A percentile compares a stretch with the other conserved stretches of the same genome.
Evolutionary conservation across 352 stramenopile species (phyloP).

Genomic region (Phytophthora lateralis): DNA sequence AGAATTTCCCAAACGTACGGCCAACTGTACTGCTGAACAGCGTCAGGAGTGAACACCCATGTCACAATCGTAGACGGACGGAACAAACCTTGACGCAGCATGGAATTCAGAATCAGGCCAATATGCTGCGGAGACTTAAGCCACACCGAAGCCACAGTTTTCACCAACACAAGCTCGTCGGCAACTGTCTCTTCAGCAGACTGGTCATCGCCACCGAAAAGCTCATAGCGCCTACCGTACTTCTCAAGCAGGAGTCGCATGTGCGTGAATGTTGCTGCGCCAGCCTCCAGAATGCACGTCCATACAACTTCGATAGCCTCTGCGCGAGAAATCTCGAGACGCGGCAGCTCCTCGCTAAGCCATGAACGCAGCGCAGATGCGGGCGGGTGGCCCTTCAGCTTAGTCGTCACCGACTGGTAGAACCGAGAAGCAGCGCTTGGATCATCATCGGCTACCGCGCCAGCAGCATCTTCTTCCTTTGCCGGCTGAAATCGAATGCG

Average conservation of each 20-base stretch:
- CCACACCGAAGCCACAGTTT: conserved; percentile 75
- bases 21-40: conserved; percentile 89
- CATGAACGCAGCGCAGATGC: conserved; percentile 55
- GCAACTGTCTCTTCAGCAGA: conserved; percentile 25
- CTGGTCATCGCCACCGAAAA: conserved; percentile 51
- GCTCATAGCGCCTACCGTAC: conserved; percentile 59
- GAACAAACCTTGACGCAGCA: conserved; percentile 75
- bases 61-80: conserved; percentile 70
- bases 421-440: conserved; percentile 40
- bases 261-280: conserved; percentile 83
- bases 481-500: conserved; percentile 61
- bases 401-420: conserved; percentile 62
- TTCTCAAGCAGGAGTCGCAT: conserved; percentile 82
- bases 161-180: conserved; percentile 66
- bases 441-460: conserved; percentile 4
- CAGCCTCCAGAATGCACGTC: conserved; percentile 77
- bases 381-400: conserved; percentile 76
- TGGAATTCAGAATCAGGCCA: conserved; percentile 77
- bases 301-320: conserved; percentile 77
- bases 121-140: conserved; percentile 88
- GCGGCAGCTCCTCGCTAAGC: conserved; percentile 60
- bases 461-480: conserved; percentile 25
- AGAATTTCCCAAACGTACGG: conserved; percentile 88
- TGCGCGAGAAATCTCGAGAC: conserved; percentile 45
- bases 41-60: conserved; percentile 83